Evolutionary conservation across 768 basidiomycete genomes (phyloP).

Genomic region (Termitomyces bulborhizus): DNA sequence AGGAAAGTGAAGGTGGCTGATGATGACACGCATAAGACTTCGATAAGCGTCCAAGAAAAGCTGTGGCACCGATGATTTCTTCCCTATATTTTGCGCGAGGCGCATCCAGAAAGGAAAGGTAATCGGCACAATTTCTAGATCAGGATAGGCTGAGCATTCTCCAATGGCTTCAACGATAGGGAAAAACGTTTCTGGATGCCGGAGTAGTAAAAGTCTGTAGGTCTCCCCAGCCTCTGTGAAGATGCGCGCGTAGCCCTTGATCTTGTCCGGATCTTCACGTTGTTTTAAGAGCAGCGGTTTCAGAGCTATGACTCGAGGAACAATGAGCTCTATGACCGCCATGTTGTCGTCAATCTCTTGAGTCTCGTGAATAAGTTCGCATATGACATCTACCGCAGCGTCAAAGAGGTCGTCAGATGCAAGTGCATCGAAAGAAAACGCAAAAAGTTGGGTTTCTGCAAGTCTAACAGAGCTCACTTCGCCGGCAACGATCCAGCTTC

Average conservation of each 20-base stretch:
- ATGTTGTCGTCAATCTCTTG: slow-evolving; percentile 96
- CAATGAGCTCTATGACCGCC: slow-evolving; percentile 79
- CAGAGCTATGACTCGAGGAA: slow-evolving; percentile 79
- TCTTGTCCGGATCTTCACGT: slow-evolving; percentile 78
- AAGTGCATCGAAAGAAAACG: slow-evolving; percentile 79
- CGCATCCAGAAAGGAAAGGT: slow-evolving; percentile 99
- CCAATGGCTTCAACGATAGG: slow-evolving; percentile 94
- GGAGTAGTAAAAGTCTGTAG: slow-evolving; percentile 81
- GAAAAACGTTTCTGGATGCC: slow-evolving; percentile 89
- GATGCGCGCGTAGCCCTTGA: slow-evolving; percentile 85
- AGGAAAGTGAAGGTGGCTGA: slow-evolving; percentile 89
- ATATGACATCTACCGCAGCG: slow-evolving; percentile 83
- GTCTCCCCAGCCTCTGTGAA: slow-evolving; percentile 98
- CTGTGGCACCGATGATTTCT: slow-evolving; percentile 64
- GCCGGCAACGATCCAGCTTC: slow-evolving; percentile 84
- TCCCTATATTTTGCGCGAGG: slow-evolving; percentile 84
- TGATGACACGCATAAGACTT: slow-evolving; percentile 78
- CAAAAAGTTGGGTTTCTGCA: slow-evolving; percentile 73
- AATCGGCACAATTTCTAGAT: slow-evolving; percentile 94
- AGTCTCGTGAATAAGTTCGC: slow-evolving; percentile 95
- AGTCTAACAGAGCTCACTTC: slow-evolving; percentile 65
- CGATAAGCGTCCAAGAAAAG: slow-evolving; percentile 80
- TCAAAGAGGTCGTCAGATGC: slow-evolving; percentile 87
- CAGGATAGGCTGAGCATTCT: slow-evolving; percentile 85
- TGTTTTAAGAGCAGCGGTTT: slow-evolving; percentile 52